Evolutionary conservation across 2,329 filamentous ascomycete genomes (phyloP).

Genomic region (Coniochaeta pulveracea): DNA sequence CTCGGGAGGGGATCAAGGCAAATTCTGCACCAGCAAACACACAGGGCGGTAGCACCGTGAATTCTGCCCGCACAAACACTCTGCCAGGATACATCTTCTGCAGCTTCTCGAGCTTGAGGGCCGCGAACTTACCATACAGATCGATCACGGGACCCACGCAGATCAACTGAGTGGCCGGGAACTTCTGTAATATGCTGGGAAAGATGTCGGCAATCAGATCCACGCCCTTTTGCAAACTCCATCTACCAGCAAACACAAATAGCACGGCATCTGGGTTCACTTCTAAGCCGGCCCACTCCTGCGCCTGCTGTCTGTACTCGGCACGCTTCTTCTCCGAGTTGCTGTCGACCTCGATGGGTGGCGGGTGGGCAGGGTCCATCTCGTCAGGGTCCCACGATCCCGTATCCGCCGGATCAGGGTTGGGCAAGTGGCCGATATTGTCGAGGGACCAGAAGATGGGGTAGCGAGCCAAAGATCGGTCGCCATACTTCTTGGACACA

Average conservation of each 20-base stretch:
- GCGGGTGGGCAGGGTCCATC: conserved; percentile 26
- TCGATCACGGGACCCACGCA: conserved; percentile 57
- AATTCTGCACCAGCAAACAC: conserved; percentile 60
- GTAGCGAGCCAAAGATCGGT: conserved; percentile 52
- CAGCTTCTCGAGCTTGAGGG: conserved; percentile 50
- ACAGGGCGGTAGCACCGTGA: conserved; percentile 52
- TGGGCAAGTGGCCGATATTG: conserved; percentile 51
- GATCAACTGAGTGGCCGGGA: conserved; percentile 49
- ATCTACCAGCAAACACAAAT: conserved; percentile 58
- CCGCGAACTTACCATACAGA: conserved; percentile 56
- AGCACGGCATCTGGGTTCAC: conserved; percentile 51
- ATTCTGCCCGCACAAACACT: conserved; percentile 56
- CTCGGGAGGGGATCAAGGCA: conserved; percentile 55
- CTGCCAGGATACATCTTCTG: conserved; percentile 55
- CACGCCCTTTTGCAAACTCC: conserved; percentile 59
- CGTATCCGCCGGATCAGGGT: conserved; percentile 56
- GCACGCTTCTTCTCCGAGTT: conserved; percentile 40
- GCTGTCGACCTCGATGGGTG: conserved; percentile 38
- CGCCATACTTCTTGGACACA: conserved; percentile 54
- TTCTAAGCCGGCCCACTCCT: conserved; percentile 55
- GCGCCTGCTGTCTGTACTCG: conserved; percentile 46
- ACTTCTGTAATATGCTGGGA: conserved; percentile 47
- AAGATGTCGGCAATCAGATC: conserved; percentile 60
- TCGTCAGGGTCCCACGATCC: conserved; percentile 44
- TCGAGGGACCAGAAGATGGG: conserved; percentile 59